Evolutionary conservation across 2,329 filamentous ascomycete genomes (phyloP), one percentile per base, ranked within the genome.

Genomic region (Gliomastix tumulicola): DNA sequence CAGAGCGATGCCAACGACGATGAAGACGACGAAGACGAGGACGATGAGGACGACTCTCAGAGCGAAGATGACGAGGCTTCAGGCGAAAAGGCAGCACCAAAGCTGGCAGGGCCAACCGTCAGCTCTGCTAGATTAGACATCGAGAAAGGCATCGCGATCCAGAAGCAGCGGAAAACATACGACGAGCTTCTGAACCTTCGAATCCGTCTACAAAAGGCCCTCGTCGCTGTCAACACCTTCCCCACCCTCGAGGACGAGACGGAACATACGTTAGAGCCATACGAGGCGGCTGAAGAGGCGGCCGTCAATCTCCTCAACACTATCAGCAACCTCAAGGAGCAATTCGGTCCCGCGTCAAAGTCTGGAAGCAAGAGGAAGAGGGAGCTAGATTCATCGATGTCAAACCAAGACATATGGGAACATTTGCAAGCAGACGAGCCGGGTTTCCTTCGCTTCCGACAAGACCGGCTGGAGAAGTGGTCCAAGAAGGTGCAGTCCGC

Each of bases 201-300:
- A 16, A 96, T 98, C 53, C 85, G 90, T 42, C 65, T 98, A 15
- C 94, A 98, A 58, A 97, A 96, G 59, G 88, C 86, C 3, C 64
- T 98, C 12, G 75, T 92, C 13, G 82, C 85, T 0, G 76, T 82
- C 19, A 96, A 96, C 57, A 83, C 88, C 2, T 68, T 94, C 28
- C 59, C 71, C 13, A 54, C 65, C 2, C 47, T 71, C 3, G 62
- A 69, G 2, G 58, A 58, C 12, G 60, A 61, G 22, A 55, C 60
- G 12, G 25, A 28, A 28, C 25, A 13, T 28, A 9, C 25, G n/a
- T n/a, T 16, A 7, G 64, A 73, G 55, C 80, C 61, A 50, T 94
- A 69, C 64, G 77, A 72, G 46, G 84, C 84, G 0, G 89, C 89
- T 1, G 90, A 97, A 61, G 76, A 82, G 21, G 89, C 90, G 1